phyloP scores from a whole-genome alignment of 345 rosid species.

The Gossypium longicalyx region DNA sequence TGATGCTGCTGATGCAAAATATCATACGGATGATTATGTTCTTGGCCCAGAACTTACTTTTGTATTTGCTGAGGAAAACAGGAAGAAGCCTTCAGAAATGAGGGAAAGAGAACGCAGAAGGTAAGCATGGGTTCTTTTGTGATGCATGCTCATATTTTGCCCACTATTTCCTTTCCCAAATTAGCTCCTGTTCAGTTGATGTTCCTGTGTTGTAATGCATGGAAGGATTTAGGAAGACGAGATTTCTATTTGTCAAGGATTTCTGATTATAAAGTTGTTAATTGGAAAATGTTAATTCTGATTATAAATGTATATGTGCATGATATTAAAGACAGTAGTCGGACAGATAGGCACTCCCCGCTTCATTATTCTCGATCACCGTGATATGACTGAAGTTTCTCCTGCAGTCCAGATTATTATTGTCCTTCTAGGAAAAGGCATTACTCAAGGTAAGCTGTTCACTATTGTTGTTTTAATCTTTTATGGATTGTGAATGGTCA shows the following conservation, averaged over 20 bases:
- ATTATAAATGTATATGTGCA: not conserved
- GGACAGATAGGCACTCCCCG: slow-evolving; percentile 47
- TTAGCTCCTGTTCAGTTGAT: not conserved
- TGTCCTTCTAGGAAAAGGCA: slow-evolving; percentile 34
- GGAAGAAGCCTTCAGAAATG: slow-evolving; percentile 92
- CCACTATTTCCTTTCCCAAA: too few species aligned
- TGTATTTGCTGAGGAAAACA: slow-evolving; percentile 82
- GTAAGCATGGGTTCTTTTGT: slow-evolving; percentile 23
- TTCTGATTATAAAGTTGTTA: not conserved
- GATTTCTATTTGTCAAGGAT: not conserved
- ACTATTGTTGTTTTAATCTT: not conserved
- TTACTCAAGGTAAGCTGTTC: slow-evolving; percentile 39
- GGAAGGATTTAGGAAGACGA: not conserved
- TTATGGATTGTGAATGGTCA: not conserved
- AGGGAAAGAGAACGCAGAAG: slow-evolving; percentile 60
- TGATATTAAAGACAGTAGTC: slow-evolving; percentile 30
- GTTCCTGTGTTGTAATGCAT: not conserved
- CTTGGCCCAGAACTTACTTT: slow-evolving; percentile 73
- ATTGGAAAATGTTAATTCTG: not conserved
- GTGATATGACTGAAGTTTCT: slow-evolving; percentile 30
- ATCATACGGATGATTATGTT: slow-evolving; percentile 75
- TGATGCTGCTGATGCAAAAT: slow-evolving; percentile 64
- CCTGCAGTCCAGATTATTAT: slow-evolving; percentile 44
- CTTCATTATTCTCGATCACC: slow-evolving; percentile 53
- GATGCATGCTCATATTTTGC: slow-evolving; percentile 8